Evolutionary conservation across 805 yeast genomes (phyloP).

Genomic region (Wickerhamomyces sydowiorum): DNA sequence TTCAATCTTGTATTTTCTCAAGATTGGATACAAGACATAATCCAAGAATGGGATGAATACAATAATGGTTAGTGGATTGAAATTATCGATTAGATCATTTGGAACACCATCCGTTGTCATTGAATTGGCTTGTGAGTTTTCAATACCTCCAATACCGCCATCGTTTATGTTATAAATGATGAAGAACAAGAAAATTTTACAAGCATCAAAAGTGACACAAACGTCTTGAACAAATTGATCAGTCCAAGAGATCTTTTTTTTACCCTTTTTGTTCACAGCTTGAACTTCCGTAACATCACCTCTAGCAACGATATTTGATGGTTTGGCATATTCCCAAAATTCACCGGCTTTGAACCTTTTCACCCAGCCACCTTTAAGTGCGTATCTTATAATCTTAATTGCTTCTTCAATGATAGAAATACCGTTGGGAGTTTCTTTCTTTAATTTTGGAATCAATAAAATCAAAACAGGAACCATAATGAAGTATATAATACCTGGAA

Average conservation of each 20-base stretch:
- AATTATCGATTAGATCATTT: conserved; percentile 67
- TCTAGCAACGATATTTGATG: conserved; percentile 40
- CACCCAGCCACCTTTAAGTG: conserved; percentile 34
- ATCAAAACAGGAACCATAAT: conserved; percentile 41
- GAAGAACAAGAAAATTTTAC: conserved; percentile 62
- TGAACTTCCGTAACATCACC: conserved; percentile 20
- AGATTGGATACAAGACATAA: conserved; percentile 42
- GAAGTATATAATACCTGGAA: conserved; percentile 54
- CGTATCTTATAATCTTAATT: conserved; percentile 32
- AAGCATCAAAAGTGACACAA: conserved; percentile 52
- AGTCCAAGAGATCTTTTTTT: conserved; percentile 36
- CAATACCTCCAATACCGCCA: conserved; percentile 45
- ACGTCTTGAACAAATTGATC: conserved; percentile 70
- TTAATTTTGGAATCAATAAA: conserved; percentile 14
- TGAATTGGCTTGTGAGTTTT: conserved; percentile 48
- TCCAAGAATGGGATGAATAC: conserved; percentile 67
- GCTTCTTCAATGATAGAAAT: conserved; percentile 36
- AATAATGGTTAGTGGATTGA: conserved; percentile 66
- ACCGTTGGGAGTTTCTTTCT: conserved; percentile 14
- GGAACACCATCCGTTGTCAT: conserved; percentile 71
- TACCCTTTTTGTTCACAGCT: conserved; percentile 9
- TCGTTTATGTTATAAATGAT: conserved; percentile 70
- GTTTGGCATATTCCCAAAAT: conserved; percentile 52
- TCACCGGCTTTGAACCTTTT: conserved; percentile 30
- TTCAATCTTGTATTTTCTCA: conserved; percentile 40